Evolutionary conservation across 306 rosid species (phyloP).

Genomic region (Cucurbita argyrosperma): DNA sequence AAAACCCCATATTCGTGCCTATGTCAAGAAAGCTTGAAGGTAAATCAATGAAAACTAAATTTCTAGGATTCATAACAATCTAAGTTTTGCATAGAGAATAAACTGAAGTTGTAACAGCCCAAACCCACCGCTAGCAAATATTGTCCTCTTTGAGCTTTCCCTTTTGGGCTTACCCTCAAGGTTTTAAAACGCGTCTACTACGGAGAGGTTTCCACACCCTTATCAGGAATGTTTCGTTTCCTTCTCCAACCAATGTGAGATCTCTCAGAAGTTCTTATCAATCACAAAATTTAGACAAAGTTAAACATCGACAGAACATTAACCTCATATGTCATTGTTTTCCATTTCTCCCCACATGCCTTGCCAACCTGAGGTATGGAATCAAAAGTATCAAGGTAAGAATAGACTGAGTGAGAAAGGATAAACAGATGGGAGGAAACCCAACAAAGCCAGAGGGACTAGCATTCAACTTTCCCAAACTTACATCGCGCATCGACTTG

Average conservation of each 20-base stretch:
- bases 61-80: background rate
- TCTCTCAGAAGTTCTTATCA: background rate
- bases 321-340: conserved; percentile 89
- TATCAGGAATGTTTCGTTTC: too few relatives aligned
- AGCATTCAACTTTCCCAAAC: background rate
- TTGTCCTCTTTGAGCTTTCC: too few relatives aligned
- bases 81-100: background rate
- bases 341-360: conserved; percentile 97
- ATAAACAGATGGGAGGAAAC: background rate
- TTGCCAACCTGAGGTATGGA: conserved; percentile 63
- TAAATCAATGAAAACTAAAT: background rate
- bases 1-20: background rate
- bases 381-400: conserved; percentile 12
- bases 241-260: too few relatives aligned
- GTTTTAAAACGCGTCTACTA: too few relatives aligned
- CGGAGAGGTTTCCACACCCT: too few relatives aligned
- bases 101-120: background rate
- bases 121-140: too few relatives aligned
- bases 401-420: background rate
- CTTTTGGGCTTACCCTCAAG: too few relatives aligned
- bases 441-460: background rate
- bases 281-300: background rate
- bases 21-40: background rate
- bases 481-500: conserved; percentile 82
- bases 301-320: conserved; percentile 8